phyloP scores from a whole-genome alignment of 2,329 filamentous ascomycete genomes.

The Fusarium sublunatum region DNA sequence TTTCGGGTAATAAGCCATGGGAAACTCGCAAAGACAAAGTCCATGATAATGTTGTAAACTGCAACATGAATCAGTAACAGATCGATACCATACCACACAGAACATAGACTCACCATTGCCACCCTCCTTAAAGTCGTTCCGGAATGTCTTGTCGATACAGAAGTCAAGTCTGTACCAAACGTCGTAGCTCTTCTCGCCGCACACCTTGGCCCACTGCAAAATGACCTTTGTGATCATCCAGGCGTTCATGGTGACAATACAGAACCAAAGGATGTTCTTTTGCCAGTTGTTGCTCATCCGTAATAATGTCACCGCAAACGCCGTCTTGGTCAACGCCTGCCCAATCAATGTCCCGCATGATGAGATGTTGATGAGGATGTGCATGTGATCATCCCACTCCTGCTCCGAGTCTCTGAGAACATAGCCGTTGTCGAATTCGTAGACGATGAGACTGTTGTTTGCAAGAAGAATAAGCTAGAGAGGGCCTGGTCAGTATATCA shows the following conservation, averaged over 20 bases:
- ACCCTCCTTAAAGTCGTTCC: constrained; percentile 60
- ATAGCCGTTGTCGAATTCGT: constrained; percentile 62
- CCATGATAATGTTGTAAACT: constrained; percentile 67
- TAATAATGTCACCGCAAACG: constrained; percentile 53
- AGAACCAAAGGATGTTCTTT: constrained; percentile 59
- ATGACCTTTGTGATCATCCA: constrained; percentile 61
- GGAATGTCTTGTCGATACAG: constrained; percentile 54
- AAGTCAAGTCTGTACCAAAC: constrained; percentile 61
- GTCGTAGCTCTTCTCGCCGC: constrained; percentile 55
- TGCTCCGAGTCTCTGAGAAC: constrained; percentile 52
- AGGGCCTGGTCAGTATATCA: constrained; percentile 2
- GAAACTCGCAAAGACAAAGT: constrained; percentile 62
- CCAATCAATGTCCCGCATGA: constrained; percentile 53
- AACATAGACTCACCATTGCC: constrained; percentile 58
- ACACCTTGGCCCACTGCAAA: constrained; percentile 62
- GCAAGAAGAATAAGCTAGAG: constrained; percentile 55
- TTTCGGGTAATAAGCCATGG: constrained; percentile 63
- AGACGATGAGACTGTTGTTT: constrained; percentile 59
- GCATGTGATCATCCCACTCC: constrained; percentile 64
- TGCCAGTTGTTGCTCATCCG: constrained; percentile 59
- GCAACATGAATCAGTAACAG: neutral
- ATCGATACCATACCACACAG: rapidly evolving
- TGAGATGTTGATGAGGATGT: constrained; percentile 61
- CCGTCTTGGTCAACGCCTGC: constrained; percentile 53
- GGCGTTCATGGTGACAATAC: constrained; percentile 60